Conservation (phyloP, 306 rosid species). For the Dryas octopetala region DNA sequence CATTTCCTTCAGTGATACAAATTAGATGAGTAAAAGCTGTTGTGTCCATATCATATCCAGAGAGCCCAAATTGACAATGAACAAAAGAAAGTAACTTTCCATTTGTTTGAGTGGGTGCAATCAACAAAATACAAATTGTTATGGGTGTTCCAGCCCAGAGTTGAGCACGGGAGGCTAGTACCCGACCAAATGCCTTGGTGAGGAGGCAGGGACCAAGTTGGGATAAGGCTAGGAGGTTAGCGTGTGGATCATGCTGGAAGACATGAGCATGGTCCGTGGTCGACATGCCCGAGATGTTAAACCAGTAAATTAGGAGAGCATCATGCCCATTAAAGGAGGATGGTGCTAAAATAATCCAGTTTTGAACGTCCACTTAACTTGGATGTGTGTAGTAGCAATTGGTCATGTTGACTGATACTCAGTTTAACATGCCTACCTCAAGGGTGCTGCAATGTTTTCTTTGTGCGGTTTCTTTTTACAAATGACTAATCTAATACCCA, state of each 20-base stretch:
- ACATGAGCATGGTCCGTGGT: too few relatives aligned
- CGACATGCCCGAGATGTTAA: too few relatives aligned
- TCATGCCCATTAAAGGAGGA: too few relatives aligned
- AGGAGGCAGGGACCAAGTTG: background rate
- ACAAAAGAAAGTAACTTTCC: background rate
- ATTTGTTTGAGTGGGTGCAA: too few relatives aligned
- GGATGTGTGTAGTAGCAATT: background rate
- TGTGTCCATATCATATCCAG: background rate
- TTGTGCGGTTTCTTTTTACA: background rate
- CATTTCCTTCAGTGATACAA: background rate
- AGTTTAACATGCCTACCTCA: background rate
- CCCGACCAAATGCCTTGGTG: background rate
- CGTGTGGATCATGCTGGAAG: background rate
- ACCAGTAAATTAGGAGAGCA: too few relatives aligned
- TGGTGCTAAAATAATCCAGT: background rate
- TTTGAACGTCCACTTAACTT: too few relatives aligned
- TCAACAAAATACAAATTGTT: background rate
- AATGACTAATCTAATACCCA: background rate
- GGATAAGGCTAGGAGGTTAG: background rate
- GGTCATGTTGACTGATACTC: background rate
- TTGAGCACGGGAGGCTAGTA: background rate
- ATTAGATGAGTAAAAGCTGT: background rate
- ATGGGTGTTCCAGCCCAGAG: background rate
- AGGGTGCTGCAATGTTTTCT: background rate
- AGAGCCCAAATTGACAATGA: background rate